Conservation (phyloP, 345 rosid species). For the Syzygium grande region DNA sequence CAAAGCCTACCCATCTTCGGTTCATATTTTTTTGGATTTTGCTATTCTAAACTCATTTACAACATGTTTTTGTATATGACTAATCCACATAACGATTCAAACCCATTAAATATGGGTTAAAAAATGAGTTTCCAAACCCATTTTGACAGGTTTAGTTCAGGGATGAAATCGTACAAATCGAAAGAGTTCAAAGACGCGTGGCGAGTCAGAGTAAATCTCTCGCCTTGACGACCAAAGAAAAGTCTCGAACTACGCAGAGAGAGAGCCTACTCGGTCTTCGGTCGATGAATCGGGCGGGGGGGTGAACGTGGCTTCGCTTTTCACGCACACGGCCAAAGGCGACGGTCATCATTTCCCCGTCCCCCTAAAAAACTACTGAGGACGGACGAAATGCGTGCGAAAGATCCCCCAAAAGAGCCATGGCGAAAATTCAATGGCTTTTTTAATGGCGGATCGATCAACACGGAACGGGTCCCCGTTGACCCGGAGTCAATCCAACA, state of each 20-base stretch:
- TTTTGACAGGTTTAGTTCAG: no score
- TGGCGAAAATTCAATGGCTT: not conserved
- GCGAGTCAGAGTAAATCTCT: no score
- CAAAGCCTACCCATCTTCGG: no score
- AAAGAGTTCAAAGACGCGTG: no score
- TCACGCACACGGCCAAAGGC: not conserved
- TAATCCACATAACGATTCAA: no score
- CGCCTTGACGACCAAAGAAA: not conserved
- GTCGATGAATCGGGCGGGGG: not conserved
- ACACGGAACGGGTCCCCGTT: not conserved
- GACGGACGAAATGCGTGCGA: not conserved
- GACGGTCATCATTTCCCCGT: not conserved
- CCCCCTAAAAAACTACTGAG: not conserved
- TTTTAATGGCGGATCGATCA: not conserved
- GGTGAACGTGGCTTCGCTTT: not conserved
- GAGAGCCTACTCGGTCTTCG: not conserved
- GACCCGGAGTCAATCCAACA: not conserved
- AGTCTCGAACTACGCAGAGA: not conserved
- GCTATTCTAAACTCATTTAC: no score
- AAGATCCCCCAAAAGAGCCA: not conserved
- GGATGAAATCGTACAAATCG: no score
- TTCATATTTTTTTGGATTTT: no score
- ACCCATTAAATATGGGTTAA: no score
- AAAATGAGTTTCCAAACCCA: no score
- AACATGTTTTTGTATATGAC: no score